phyloP scores from a whole-genome alignment of 2,329 filamentous ascomycete genomes.

The Xylaria sp. region DNA sequence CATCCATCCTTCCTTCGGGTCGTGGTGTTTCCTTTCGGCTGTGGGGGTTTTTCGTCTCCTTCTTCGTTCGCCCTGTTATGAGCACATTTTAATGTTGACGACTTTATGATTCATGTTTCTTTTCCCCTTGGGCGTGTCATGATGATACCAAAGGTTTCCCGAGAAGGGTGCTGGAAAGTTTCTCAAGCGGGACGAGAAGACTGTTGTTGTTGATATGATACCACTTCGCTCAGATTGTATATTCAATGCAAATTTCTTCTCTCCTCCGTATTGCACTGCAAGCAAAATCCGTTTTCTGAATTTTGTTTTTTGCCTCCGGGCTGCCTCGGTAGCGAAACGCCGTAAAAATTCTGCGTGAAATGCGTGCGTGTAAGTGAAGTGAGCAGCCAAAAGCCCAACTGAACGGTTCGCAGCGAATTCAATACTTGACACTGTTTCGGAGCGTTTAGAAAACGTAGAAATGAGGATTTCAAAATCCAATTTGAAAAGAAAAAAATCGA shows the following conservation, averaged over 20 bases:
- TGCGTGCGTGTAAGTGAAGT: slow-evolving; percentile 30
- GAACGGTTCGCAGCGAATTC: not conserved
- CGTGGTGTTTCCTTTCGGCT: not conserved
- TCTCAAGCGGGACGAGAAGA: slow-evolving; percentile 8
- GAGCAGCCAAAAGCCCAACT: not conserved
- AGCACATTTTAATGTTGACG: slow-evolving; percentile 15
- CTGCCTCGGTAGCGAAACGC: slow-evolving; percentile 31
- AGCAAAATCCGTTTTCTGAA: not conserved
- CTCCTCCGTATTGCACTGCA: slow-evolving; percentile 10
- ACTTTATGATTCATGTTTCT: slow-evolving; percentile 7
- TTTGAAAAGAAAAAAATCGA: not conserved
- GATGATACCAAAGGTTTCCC: slow-evolving; percentile 18
- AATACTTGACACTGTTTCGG: no score
- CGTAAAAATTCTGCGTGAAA: slow-evolving; percentile 1
- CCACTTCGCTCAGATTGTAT: slow-evolving; percentile 23
- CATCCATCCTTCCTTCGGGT: no score
- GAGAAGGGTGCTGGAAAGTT: not conserved
- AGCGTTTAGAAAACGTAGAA: not conserved
- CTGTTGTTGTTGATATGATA: slow-evolving; percentile 17
- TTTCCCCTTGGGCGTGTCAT: slow-evolving; percentile 7
- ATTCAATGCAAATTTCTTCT: slow-evolving; percentile 16
- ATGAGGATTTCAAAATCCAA: not conserved
- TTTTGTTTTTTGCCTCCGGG: not conserved
- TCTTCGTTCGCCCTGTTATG: not conserved
- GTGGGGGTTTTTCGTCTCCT: not conserved